Percentiles rank a stretch among this genome's conserved stretches.
These are phyloP conservation scores for Trichoderma pleuroti DNA, from an alignment of 2,329 filamentous ascomycete genomes.

Conservation along the genomic window DNA sequence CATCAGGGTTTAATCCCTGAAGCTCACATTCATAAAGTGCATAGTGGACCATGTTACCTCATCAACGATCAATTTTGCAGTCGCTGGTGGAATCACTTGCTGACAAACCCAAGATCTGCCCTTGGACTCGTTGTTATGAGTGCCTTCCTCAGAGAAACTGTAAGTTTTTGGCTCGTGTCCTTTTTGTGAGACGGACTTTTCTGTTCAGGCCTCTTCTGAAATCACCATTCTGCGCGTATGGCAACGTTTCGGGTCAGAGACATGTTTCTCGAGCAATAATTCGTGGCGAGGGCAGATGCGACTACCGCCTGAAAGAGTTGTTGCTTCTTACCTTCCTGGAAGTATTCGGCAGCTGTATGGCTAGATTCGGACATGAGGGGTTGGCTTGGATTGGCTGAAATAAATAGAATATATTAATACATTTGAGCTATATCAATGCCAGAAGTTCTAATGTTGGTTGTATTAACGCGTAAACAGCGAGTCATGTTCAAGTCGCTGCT, in stretches of 20 bases:
- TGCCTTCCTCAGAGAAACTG: not conserved
- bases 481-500: not conserved
- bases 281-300: not conserved
- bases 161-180: not conserved
- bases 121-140: not conserved
- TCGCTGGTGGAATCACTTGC: not conserved
- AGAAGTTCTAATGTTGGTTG: not conserved
- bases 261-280: not conserved
- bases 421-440: not conserved
- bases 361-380: not conserved
- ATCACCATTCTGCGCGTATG: not conserved
- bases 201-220: not conserved
- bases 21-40: not conserved
- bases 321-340: not conserved
- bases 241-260: not conserved
- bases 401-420: not conserved
- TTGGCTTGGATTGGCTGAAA: not conserved
- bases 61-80: not conserved
- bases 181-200: not conserved
- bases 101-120: not conserved
- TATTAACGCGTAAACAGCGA: not conserved
- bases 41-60: not conserved
- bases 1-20: not conserved
- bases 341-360: not conserved
- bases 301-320: not conserved